Conservation (phyloP, 495 filamentous ascomycete genomes). For the Aspergillus carlsbadensis region DNA sequence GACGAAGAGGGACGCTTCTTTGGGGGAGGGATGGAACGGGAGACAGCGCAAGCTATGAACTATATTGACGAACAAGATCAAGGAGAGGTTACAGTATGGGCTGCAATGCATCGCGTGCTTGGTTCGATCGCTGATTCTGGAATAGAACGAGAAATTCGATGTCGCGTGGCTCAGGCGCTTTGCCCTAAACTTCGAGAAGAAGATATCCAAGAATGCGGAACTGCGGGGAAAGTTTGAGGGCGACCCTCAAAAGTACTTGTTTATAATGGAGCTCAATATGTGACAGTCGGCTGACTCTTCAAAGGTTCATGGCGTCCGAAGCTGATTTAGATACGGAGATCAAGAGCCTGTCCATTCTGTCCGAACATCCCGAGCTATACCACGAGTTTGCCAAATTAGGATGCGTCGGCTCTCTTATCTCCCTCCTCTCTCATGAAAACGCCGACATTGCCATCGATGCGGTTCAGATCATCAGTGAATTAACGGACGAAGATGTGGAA, state of each 20-base stretch:
- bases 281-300: not conserved
- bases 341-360: constrained; percentile 82
- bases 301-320: constrained; percentile 76
- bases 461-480: constrained; percentile 85
- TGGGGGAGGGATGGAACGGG: constrained; percentile 80
- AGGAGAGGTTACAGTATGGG: constrained; percentile 49
- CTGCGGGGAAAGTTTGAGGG: constrained; percentile 83
- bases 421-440: constrained; percentile 89
- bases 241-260: constrained; percentile 76
- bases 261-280: not conserved
- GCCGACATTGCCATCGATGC: constrained; percentile 93
- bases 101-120: not conserved
- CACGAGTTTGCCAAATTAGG: constrained; percentile 79
- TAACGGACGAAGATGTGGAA: constrained; percentile 92
- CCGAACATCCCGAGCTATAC: constrained; percentile 85
- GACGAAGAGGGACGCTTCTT: constrained; percentile 96
- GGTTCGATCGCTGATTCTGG: constrained; percentile 11
- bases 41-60: constrained; percentile 83
- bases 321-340: constrained; percentile 90
- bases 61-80: constrained; percentile 75
- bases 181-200: constrained; percentile 84
- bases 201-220: constrained; percentile 90
- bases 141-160: constrained; percentile 74
- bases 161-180: constrained; percentile 77
- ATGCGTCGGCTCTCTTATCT: constrained; percentile 71